Evolutionary conservation across 2,329 filamentous ascomycete species (phyloP), one percentile per base, ranked within the genome.

Genomic region (Calonectria pseudoturangicola): DNA sequence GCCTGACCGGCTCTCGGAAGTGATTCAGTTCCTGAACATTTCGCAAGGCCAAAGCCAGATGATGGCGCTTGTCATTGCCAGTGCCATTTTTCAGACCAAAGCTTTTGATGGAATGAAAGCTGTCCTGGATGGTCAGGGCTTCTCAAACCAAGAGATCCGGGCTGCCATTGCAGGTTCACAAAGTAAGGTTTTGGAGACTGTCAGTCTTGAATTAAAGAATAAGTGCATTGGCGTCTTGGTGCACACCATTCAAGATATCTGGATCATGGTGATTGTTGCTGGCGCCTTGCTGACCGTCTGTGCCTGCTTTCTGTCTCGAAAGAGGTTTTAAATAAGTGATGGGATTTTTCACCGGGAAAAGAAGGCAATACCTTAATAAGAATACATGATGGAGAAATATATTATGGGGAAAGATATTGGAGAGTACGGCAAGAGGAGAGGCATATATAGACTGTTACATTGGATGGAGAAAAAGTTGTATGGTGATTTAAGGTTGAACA

Each of bases 1-100:
- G 21, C 68, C 71, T 10, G 65, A 72, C n/a, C 50, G 73, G 18
- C 30, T 71, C 15, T 30, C 73, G 3, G 73, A 75, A 7, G 66
- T 51, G 18, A 73, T 75, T 18, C 73, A 75, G 60, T 75, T 75
- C 25, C 41, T 75, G 13, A 75, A 75, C 48, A 71, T 73, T 33
- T 71, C 73, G 4, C 73, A 75, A 7, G 73, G 73, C 13, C 64
- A 72, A 48, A 75, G 73, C 36, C 73, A 75, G 43, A 66, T 75
- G 71, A 60, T 75, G 1, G 68, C 65, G 0, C 73, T 75, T 21
- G 47, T 54, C 15, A 66, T 73, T 41, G 73, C 73, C 2, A 75
- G 68, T 33, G 65, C 73, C 30, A 64, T 74, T 43, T 74, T 74
- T 47, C 71, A 74, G 58, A 74, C 28, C 51, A 70, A 68, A 8